Evolutionary conservation across 148 eudicot genomes (phyloP).

Genomic region (Drosera capensis): DNA sequence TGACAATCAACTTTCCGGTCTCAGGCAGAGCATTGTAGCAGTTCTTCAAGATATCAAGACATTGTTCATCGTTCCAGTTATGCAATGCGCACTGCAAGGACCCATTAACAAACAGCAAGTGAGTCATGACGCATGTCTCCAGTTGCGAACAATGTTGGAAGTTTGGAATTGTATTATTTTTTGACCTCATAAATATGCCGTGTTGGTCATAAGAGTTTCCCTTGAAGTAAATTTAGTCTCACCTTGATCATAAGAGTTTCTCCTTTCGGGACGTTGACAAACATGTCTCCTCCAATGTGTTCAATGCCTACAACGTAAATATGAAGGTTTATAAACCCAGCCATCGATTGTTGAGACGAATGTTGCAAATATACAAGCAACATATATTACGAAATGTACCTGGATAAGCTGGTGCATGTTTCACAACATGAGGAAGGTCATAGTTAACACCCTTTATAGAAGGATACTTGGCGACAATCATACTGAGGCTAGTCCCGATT

Average conservation of each 20-base stretch:
- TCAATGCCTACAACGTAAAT: not conserved
- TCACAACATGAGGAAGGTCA: constrained; percentile 5
- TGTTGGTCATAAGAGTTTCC: too few relatives aligned
- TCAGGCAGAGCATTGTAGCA: not conserved
- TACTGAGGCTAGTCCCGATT: constrained; percentile 4
- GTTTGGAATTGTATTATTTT: too few relatives aligned
- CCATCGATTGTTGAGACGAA: too few relatives aligned
- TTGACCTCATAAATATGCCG: too few relatives aligned
- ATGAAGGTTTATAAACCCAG: too few relatives aligned
- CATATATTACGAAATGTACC: not conserved
- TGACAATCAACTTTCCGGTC: not conserved
- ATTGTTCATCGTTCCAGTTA: not conserved
- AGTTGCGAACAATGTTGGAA: too few relatives aligned
- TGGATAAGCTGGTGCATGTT: not conserved
- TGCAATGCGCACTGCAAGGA: not conserved
- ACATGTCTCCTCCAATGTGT: not conserved
- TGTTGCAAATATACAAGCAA: too few relatives aligned
- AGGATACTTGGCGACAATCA: constrained; percentile 7
- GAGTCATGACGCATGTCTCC: not conserved
- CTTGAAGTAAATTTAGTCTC: not conserved
- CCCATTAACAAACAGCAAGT: not conserved
- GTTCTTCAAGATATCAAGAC: not conserved
- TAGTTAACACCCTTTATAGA: constrained; percentile 6
- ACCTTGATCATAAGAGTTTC: not conserved
- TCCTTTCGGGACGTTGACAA: not conserved